Base-by-base conservation (phyloP, 306 rosid species). In the Malus asiatica region DNA sequence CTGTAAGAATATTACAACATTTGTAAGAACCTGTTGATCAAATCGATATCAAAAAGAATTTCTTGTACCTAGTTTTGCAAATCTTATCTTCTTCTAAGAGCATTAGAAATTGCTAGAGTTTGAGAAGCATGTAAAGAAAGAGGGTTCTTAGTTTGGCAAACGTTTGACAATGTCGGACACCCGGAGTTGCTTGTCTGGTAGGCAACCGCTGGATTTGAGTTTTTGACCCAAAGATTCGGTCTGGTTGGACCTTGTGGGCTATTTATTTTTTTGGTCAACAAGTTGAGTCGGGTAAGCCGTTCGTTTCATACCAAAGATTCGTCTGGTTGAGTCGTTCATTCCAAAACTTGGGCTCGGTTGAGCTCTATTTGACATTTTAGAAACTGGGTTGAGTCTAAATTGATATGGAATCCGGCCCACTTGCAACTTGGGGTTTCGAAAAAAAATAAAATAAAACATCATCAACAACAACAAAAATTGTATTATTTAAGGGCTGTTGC, bases 31-130 rank as follows among this genome's bases (percentile, higher is more conserved):
- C 58, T 38, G 67, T 22, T 72, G 65, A 29, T 33, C 76, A 57
- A 33, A 64, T 32, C 22, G 68, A 30, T 57, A n/a, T 72, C 42
- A 30, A 72, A 55, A 48, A 48, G 32, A 72, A n/a, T 3, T 35
- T 82, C 33, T 73, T 82, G 80, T 80, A 85, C 74, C 76, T 80
- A 73, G 79, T 80, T 74, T 74, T 78, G 68, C 51, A 33, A 75
- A 42, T 72, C 42, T n/a, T 68, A 0, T 70, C 78, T 78, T 30
- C 69, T 73, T 46, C 73, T 48, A 72, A 78, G 38, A 48, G 19
- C 53, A 4, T 14, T 4, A 48, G 53, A 48, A 48, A 14, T 48
- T 48, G 53, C 19, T 14, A 4, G 16, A 14, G 53, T 48, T 14
- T 48, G 53, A 4, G 19, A 15, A 48, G 53, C 45, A 42, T 42